A percentile compares a stretch with the other conserved stretches of the same genome.
phyloP scores from a whole-genome alignment of 2,329 filamentous ascomycete species.

The Penicillium verrucosum region DNA sequence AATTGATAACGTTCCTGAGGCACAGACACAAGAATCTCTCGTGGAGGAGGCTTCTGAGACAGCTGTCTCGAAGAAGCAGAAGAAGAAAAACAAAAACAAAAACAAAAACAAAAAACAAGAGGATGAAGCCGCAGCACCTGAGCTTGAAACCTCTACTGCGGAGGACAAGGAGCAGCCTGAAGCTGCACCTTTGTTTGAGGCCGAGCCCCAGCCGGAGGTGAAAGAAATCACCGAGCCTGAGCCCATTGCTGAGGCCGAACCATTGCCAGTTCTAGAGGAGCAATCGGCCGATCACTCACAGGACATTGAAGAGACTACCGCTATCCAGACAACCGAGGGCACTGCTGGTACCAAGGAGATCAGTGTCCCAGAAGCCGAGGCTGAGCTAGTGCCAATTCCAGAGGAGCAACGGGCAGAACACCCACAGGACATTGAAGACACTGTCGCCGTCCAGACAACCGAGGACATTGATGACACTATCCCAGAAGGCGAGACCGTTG shows the following conservation, averaged over 20 bases:
- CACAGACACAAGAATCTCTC: not conserved
- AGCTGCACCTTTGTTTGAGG: not conserved
- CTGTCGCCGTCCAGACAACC: not conserved
- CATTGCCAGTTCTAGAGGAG: not conserved
- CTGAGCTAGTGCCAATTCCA: not conserved
- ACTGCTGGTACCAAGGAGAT: not conserved
- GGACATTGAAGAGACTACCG: slow-evolving; percentile 1
- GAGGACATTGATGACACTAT: not conserved
- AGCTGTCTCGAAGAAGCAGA: slow-evolving; percentile 18
- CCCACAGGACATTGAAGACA: slow-evolving; percentile 1
- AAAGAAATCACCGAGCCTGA: slow-evolving; percentile 4
- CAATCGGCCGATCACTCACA: not conserved
- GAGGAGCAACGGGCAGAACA: slow-evolving; percentile 3
- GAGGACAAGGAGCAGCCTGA: slow-evolving; percentile 21
- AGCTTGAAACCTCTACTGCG: slow-evolving; percentile 2
- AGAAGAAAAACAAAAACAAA: slow-evolving; percentile 22
- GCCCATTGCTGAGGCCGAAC: slow-evolving; percentile 1
- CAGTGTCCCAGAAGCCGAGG: not conserved
- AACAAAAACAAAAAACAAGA: slow-evolving; percentile 10
- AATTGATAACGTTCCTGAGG: slow-evolving; percentile 3
- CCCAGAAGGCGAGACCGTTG: not conserved
- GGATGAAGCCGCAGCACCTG: slow-evolving; percentile 2
- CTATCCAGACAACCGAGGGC: not conserved
- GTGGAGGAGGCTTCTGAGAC: slow-evolving; percentile 8
- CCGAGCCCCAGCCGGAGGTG: slow-evolving; percentile 4